Percentiles rank a stretch among this genome's conserved stretches.
Evolutionary conservation across 768 basidiomycete species (phyloP).

Genomic region (Phylloporus sp.): DNA sequence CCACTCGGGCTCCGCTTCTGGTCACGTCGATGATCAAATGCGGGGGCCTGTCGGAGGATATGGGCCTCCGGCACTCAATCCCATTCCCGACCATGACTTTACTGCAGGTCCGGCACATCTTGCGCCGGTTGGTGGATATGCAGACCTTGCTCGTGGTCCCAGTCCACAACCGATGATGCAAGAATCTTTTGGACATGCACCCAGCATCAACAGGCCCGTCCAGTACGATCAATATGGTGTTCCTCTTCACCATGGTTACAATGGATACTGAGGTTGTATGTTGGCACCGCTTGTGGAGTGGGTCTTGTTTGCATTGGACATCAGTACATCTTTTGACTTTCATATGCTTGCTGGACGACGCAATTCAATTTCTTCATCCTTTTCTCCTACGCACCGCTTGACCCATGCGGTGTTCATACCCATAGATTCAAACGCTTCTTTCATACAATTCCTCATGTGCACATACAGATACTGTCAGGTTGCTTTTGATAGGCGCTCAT

Average conservation of each 20-base stretch:
- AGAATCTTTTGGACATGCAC: conserved; percentile 34
- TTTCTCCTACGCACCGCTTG: conserved; percentile 1
- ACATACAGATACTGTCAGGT: conserved; percentile 5
- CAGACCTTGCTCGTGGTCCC: conserved; percentile 73
- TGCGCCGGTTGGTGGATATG: conserved; percentile 75
- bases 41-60: conserved; percentile 25
- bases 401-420: conserved; percentile 23
- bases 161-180: conserved; percentile 60
- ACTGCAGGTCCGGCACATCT: conserved; percentile 56
- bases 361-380: conserved; percentile 10
- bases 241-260: conserved; percentile 53
- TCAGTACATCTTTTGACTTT: conserved; percentile 1
- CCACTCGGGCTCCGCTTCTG: conserved; percentile 47
- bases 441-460: neutral
- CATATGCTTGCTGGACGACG: conserved; percentile 33
- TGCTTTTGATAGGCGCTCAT: conserved; percentile 9
- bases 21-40: conserved; percentile 31
- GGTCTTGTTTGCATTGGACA: conserved; percentile 4
- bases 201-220: conserved; percentile 43
- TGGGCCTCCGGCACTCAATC: conserved; percentile 32
- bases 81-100: conserved; percentile 73
- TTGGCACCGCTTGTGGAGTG: neutral
- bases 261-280: conserved; percentile 16
- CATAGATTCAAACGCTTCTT: conserved; percentile 6
- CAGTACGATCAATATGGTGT: conserved; percentile 54